Evolutionary conservation across 768 basidiomycete species (phyloP), one percentile per base, ranked within the genome.

Genomic region (Rhodotorula paludigena): DNA sequence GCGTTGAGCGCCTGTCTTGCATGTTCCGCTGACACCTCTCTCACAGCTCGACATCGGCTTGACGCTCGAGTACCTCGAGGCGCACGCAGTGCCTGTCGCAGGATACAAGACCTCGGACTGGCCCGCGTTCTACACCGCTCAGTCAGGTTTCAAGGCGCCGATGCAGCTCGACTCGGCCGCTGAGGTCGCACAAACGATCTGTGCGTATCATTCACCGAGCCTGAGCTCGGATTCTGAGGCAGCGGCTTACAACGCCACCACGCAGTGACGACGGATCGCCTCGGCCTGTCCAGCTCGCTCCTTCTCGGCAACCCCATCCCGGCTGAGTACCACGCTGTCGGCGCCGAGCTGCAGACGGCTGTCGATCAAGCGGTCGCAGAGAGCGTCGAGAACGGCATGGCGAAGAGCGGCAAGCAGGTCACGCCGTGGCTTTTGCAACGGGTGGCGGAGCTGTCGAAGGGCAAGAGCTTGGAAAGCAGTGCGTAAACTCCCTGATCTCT

Each of bases 391-490:
- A 87, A 87, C 69, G 91, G 92, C 4, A 80, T 94, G 53, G 87
- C 84, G 74, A 85, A 81, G 73, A 81, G 82, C 25, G 96, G 96
- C 5, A 97, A 96, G 74, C 89, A 91, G 66, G 92, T 84, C 11
- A 99, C 96, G 2, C 96, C 96, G 12, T 98, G 94, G 94, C 81
- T 99, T 16, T 81, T 99, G 38, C 81, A 83, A 51, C 85, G 94
- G 38, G 86, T 98, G 3, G 83, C 83, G 23, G 88, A 94, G 76
- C 81, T 98, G 55, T 91, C 89, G 0, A 76, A 83, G 39, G 91
- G 91, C 4, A 81, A 81, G 67, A 91, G 90, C 10, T 79, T 96
- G 58, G 80, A 82, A 45, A 86, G 84, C 75, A 88, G 87, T 88
- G 66, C 78, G 87, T 79, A n/a, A n/a, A n/a, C n/a, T n/a, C n/a